Evolutionary conservation across 257 asterid genomes (phyloP), one percentile per base, ranked within the genome.

Genomic region (Solanum corneliomulleri): DNA sequence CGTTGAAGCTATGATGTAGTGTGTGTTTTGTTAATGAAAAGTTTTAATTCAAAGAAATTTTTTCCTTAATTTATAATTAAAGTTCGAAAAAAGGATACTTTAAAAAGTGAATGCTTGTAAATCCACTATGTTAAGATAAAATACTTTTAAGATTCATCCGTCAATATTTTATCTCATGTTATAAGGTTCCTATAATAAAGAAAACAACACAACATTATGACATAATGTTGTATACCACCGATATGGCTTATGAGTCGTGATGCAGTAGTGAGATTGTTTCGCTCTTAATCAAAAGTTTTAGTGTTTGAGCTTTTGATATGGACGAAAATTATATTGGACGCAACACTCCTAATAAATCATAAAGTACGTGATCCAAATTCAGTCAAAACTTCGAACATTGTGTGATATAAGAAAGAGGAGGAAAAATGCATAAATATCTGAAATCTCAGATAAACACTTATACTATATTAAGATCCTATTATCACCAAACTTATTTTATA

Each of bases 361-460:
- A 18, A 3, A 6, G 2, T 52, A 0, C 2, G 2, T 1, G n/a
- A 56, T 18, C 0, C 4, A 16, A 3, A 56, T 56, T 56, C 20
- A 56, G 4, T 56, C 11, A 0, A 18, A 56, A 0, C n/a, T 49
- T 37, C 0, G 7, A 1, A 37, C 39, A 37, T 7, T 1, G 7
- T 49, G 9, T 49, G 3, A 49, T 15, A 49, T 15, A 49, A 49
- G 35, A 33, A 33, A 33, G 5, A 33, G 35, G 0, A 33, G 35
- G 35, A 33, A 33, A 33, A 33, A 33, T 33, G 35, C 5, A 33
- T 33, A 33, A 3, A 5, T 33, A 33, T 4, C 0, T 5, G 5
- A 33, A 33, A 33, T 33, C 5, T 33, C 35, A 33, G 35, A 33
- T 33, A 33, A 33, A 33, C 35, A 33, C 1, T 33, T 33, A 3